Percentiles rank a stretch among this genome's conserved stretches.
Conservation (phyloP, 257 asterid species). For the Solanum lignicaule region DNA sequence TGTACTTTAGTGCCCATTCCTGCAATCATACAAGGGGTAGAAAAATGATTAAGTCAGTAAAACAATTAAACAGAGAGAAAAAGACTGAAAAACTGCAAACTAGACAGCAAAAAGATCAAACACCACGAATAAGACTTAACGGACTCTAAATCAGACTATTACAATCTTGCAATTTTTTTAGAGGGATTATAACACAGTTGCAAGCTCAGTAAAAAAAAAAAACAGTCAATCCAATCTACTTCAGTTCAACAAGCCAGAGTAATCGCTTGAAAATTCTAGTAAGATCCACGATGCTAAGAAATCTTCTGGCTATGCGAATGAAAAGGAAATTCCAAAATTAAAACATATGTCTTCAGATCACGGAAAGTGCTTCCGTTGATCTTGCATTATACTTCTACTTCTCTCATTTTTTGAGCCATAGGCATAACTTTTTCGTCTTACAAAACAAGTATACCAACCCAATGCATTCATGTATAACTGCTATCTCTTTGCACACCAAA, state of each 20-base stretch:
- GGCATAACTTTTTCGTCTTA: background rate
- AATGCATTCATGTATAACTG: background rate
- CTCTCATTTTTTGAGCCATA: background rate
- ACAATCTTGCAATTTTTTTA: background rate
- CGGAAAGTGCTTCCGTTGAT: background rate
- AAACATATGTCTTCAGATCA: background rate
- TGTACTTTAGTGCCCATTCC: conserved; percentile 71
- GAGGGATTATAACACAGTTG: background rate
- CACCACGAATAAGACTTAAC: background rate
- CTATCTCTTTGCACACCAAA: background rate
- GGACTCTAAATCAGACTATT: background rate
- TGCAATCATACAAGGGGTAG: conserved; percentile 8
- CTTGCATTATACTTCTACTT: background rate
- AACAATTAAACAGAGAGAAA: background rate
- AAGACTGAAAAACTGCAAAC: background rate
- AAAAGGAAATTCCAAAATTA: background rate
- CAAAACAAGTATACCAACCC: background rate
- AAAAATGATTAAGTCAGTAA: background rate
- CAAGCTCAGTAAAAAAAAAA: background rate
- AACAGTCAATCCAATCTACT: background rate
- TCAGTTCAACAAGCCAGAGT: background rate
- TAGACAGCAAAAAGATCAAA: background rate
- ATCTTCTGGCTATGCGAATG: background rate
- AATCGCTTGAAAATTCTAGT: background rate
- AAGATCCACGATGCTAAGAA: background rate